Conservation (phyloP, 495 filamentous ascomycete genomes). For the Cercophora sp. region DNA sequence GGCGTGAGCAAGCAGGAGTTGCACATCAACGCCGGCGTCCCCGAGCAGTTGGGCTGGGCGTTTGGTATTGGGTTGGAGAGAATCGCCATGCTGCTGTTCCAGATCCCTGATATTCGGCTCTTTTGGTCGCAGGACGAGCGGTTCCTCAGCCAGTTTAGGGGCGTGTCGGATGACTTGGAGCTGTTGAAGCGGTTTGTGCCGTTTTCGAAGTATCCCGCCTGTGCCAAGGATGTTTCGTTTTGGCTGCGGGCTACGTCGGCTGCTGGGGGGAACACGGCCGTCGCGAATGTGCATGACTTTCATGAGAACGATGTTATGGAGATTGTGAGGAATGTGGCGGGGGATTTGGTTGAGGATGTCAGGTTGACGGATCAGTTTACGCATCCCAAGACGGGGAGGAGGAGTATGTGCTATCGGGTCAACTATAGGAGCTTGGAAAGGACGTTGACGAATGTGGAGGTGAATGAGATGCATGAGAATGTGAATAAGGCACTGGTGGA, state of each 20-base stretch:
- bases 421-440: slow-evolving; percentile 87
- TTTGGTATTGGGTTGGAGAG: slow-evolving; percentile 92
- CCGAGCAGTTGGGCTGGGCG: slow-evolving; percentile 82
- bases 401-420: slow-evolving; percentile 86
- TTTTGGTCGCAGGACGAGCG: slow-evolving; percentile 88
- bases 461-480: slow-evolving; percentile 67
- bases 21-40: slow-evolving; percentile 69
- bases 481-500: slow-evolving; percentile 59
- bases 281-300: slow-evolving; percentile 47
- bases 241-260: slow-evolving; percentile 66
- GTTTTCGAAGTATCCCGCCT: slow-evolving; percentile 85
- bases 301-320: slow-evolving; percentile 99
- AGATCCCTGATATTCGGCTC: slow-evolving; percentile 93
- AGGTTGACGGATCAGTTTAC: slow-evolving; percentile 73
- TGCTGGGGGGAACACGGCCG: slow-evolving; percentile 44
- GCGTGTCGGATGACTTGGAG: slow-evolving; percentile 45
- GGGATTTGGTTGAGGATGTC: slow-evolving; percentile 85
- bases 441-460: slow-evolving; percentile 77
- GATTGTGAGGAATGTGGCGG: slow-evolving; percentile 72
- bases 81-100: slow-evolving; percentile 93
- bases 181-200: slow-evolving; percentile 66
- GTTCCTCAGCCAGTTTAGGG: slow-evolving; percentile 75
- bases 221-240: slow-evolving; percentile 89
- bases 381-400: slow-evolving; percentile 79
- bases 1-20: slow-evolving; percentile 85